Percentiles rank a stretch among this genome's conserved stretches.
These are phyloP conservation scores for Stemphylium beticola DNA, from an alignment of 2,329 filamentous ascomycete genomes.

Conservation along the genomic window DNA sequence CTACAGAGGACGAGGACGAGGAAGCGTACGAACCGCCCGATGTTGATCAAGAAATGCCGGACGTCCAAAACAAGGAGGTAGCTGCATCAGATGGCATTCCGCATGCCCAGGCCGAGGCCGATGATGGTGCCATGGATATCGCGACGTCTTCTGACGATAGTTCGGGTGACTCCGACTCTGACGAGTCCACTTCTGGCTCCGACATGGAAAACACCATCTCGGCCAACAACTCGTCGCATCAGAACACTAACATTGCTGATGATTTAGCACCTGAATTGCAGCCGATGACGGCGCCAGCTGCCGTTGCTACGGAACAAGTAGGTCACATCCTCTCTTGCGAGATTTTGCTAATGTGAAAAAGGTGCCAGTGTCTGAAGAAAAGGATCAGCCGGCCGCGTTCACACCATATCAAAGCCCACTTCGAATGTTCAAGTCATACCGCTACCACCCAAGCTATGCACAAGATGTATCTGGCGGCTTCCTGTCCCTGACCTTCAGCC, in stretches of 20 bases:
- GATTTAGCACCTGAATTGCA: conserved; percentile 52
- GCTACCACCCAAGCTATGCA: conserved; percentile 81
- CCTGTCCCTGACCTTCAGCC: conserved; percentile 90
- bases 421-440: conserved; percentile 82
- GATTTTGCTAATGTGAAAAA: conserved; percentile 26
- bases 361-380: conserved; percentile 17
- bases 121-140: conserved; percentile 46
- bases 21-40: conserved; percentile 44
- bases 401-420: conserved; percentile 84
- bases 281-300: conserved; percentile 19
- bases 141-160: conserved; percentile 36
- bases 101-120: conserved; percentile 23
- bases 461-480: conserved; percentile 75
- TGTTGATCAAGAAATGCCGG: conserved; percentile 26
- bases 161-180: conserved; percentile 31
- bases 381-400: conserved; percentile 42
- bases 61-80: conserved; percentile 5
- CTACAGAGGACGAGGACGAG: conserved; percentile 32
- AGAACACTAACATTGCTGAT: conserved; percentile 36
- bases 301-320: conserved; percentile 25
- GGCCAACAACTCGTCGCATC: conserved; percentile 16
- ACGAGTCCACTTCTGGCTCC: conserved; percentile 23
- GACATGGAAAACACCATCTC: conserved; percentile 16
- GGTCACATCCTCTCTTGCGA: conserved; percentile 12
- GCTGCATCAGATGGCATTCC: neutral